phyloP scores from a whole-genome alignment of 208 protist species.

The Trypanosoma avium region DNA sequence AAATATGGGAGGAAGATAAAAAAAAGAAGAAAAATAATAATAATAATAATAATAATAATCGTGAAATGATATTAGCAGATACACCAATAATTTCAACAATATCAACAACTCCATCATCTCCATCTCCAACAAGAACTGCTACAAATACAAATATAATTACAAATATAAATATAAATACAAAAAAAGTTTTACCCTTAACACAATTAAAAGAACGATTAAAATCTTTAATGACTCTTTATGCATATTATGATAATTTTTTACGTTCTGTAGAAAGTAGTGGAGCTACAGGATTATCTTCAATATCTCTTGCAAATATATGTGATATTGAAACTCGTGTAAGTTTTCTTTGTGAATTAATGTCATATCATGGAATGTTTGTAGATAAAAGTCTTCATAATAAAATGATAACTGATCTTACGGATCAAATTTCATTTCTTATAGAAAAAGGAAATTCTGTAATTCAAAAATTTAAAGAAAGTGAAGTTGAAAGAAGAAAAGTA shows the following conservation, averaged over 20 bases:
- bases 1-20: neutral
- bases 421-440: constrained; percentile 32
- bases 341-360: constrained; percentile 74
- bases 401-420: constrained; percentile 41
- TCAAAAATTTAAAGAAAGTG: neutral
- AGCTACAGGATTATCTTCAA: neutral
- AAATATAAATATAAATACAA: too few species aligned
- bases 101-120: neutral
- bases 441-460: constrained; percentile 19
- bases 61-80: neutral
- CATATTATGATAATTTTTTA: constrained; percentile 21
- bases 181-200: neutral
- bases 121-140: neutral
- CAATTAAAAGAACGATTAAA: constrained; percentile 8
- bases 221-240: constrained; percentile 6
- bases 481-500: neutral
- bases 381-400: constrained; percentile 30
- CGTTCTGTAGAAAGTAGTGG: constrained; percentile 1
- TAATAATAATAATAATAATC: neutral
- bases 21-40: neutral
- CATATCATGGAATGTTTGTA: constrained; percentile 74
- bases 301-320: constrained; percentile 32
- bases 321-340: constrained; percentile 43
- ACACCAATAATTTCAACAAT: neutral
- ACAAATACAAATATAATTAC: too few species aligned